Evolutionary conservation across 768 basidiomycete genomes (phyloP), one percentile per base, ranked within the genome.

Genomic region (Leucocoprinus sp.): DNA sequence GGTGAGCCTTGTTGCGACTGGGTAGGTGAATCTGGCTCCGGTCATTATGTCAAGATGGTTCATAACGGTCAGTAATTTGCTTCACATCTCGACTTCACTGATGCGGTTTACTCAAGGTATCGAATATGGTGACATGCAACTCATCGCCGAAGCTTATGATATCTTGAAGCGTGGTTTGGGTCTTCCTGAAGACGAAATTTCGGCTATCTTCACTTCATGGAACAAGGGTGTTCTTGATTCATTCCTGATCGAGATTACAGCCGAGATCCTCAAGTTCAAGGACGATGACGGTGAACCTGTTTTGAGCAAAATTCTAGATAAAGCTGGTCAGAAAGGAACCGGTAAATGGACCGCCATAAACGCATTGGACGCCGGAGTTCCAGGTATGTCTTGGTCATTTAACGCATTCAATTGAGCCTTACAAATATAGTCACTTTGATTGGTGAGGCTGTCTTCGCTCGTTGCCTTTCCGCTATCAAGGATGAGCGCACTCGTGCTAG

Each of bases 31-130:
- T 84, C 82, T 51, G 96, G 93, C 49, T 74, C 89, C 38, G 93
- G 92, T 23, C 95, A 98, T 74, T 99, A 98, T 66, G 95, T 99
- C 67, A 99, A 99, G 76, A 98, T 99, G 95, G 95, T 99, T 51
- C 95, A 99, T 73, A 91, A 92, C 49, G 90, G 90, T 84, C 64
- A 58, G 61, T 62, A 44, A 56, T 33, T 29, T 41, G 5, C 24
- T 19, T 29, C 48, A 37, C 35, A 19, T 37, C 17, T 42, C 11
- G 29, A 31, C 46, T 37, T 48, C 41, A 28, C 40, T 51, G 37
- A 56, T 36, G 50, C 24, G 18, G n/a, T 44, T 38, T 38, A 47
- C 41, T 26, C 33, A 26, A 93, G 95, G 95, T 72, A 99, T 99
- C 65, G 96, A 99, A 67, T 97, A 97, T 62, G 93, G 90, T 57